phyloP scores from a whole-genome alignment of 257 asterid genomes.

The Marsdenia floribunda region DNA sequence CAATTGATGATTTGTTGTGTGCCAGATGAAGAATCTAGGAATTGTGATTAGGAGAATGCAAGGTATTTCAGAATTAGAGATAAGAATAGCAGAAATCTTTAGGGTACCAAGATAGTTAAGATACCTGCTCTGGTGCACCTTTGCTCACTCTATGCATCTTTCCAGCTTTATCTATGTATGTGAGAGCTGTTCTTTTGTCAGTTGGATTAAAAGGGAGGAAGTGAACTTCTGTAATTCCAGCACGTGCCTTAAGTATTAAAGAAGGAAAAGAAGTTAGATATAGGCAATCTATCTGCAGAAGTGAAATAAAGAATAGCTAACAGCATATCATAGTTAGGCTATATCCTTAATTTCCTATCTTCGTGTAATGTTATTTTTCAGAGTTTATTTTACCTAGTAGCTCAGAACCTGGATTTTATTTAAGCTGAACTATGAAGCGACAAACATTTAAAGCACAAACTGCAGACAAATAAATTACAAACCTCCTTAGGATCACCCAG shows the following conservation, averaged over 20 bases:
- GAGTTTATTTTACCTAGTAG: background rate
- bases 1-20: conserved; percentile 29
- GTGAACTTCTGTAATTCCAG: conserved; percentile 33
- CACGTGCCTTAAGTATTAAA: conserved; percentile 25
- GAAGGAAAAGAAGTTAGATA: background rate
- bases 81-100: background rate
- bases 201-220: conserved; percentile 38
- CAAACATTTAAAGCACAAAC: background rate
- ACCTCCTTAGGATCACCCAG: conserved; percentile 42
- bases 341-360: too few relatives aligned
- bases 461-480: background rate
- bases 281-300: background rate
- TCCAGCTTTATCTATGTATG: conserved; percentile 30
- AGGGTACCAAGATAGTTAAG: background rate
- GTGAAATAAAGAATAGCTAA: background rate
- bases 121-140: conserved; percentile 44
- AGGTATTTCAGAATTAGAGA: background rate
- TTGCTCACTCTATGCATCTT: conserved; percentile 39
- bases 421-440: background rate
- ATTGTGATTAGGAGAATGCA: conserved; percentile 1
- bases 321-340: background rate
- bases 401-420: background rate
- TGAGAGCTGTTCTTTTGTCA: conserved; percentile 38
- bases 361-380: background rate
- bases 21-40: conserved; percentile 30